Percentiles rank a stretch among this genome's conserved stretches.
These are phyloP conservation scores for Globisporangium camurandrum DNA, from an alignment of 352 stramenopile genomes.

Conservation along the genomic window DNA sequence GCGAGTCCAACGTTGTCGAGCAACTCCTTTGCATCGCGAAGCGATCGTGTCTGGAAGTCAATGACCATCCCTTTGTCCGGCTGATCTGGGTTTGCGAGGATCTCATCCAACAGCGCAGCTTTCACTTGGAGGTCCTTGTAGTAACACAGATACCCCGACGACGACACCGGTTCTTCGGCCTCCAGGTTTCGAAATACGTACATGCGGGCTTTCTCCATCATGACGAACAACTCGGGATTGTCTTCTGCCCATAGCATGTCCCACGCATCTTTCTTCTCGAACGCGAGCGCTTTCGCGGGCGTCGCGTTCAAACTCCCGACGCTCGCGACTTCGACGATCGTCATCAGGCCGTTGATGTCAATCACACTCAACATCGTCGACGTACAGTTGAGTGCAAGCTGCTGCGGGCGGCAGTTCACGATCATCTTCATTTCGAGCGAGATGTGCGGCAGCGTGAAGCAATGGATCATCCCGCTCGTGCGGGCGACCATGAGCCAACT, in stretches of 20 bases:
- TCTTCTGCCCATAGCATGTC: slow-evolving; percentile 90
- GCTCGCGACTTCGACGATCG: slow-evolving; percentile 76
- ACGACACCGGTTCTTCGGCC: slow-evolving; percentile 86
- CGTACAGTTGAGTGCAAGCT: slow-evolving; percentile 86
- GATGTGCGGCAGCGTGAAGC: slow-evolving; percentile 90
- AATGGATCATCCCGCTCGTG: slow-evolving; percentile 76
- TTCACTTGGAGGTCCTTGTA: slow-evolving; percentile 88
- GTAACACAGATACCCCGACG: slow-evolving; percentile 82
- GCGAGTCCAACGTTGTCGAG: slow-evolving; percentile 76
- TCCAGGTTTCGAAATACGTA: slow-evolving; percentile 83
- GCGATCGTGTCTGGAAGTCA: slow-evolving; percentile 82
- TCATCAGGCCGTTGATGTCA: slow-evolving; percentile 85
- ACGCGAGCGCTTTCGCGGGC: slow-evolving; percentile 64
- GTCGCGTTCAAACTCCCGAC: slow-evolving; percentile 50
- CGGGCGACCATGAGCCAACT: slow-evolving; percentile 80
- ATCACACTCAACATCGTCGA: slow-evolving; percentile 85
- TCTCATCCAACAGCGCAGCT: slow-evolving; percentile 77
- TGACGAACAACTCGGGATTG: slow-evolving; percentile 88
- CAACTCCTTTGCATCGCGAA: slow-evolving; percentile 84
- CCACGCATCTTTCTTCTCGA: slow-evolving; percentile 88
- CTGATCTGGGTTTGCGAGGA: slow-evolving; percentile 75
- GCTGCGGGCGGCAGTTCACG: slow-evolving; percentile 69
- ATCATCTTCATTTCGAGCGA: slow-evolving; percentile 89
- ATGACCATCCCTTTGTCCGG: slow-evolving; percentile 76
- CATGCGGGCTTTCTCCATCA: slow-evolving; percentile 91